Evolutionary conservation across 768 basidiomycete species (phyloP).

Genomic region (Plicaturopsis crispa): DNA sequence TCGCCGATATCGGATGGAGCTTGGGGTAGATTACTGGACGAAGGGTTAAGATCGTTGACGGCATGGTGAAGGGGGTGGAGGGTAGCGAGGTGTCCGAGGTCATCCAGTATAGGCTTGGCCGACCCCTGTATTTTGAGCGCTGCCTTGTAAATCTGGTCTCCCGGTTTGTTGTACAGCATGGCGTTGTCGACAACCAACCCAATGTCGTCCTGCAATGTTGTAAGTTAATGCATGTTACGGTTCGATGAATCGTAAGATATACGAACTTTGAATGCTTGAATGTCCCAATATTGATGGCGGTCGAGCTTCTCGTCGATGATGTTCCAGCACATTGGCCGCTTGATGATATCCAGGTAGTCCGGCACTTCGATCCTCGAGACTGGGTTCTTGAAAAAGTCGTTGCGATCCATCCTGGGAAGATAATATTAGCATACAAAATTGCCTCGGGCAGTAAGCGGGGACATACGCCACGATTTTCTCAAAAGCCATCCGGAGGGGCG

Average conservation of each 20-base stretch:
- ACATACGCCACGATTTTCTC: slow-evolving; percentile 64
- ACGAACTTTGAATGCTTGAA: slow-evolving; percentile 62
- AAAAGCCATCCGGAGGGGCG: slow-evolving; percentile 52
- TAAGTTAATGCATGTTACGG: no score
- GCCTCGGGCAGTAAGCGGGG: neutral
- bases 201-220: slow-evolving; percentile 57
- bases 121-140: slow-evolving; percentile 54
- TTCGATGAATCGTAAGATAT: slow-evolving; percentile 1
- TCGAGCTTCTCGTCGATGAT: slow-evolving; percentile 79
- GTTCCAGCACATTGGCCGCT: slow-evolving; percentile 84
- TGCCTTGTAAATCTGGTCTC: slow-evolving; percentile 60
- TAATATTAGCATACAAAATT: slow-evolving; percentile 5
- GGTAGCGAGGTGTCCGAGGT: slow-evolving; percentile 26
- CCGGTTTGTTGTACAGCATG: slow-evolving; percentile 73
- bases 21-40: slow-evolving; percentile 1
- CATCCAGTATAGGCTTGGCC: slow-evolving; percentile 31
- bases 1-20: slow-evolving; percentile 44
- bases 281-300: slow-evolving; percentile 73
- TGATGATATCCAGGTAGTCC: slow-evolving; percentile 86
- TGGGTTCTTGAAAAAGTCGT: slow-evolving; percentile 74
- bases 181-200: slow-evolving; percentile 82
- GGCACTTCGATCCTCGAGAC: slow-evolving; percentile 75
- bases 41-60: neutral
- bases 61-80: neutral
- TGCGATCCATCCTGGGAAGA: slow-evolving; percentile 56